Conservation (phyloP, 2,329 filamentous ascomycete genomes). For the Pseudocercospora vitis region DNA sequence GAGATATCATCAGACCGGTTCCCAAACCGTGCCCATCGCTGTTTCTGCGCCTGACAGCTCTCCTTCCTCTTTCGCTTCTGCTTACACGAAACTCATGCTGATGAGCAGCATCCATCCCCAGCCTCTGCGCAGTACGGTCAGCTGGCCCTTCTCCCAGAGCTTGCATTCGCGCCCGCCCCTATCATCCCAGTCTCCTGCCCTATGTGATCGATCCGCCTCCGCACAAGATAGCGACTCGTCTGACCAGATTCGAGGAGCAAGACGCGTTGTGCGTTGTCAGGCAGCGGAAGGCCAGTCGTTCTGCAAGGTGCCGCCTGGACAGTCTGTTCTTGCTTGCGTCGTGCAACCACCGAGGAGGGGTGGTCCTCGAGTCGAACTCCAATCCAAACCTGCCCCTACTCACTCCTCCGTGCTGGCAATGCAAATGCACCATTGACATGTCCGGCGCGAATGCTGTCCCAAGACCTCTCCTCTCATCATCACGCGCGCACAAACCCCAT, state of each 20-base stretch:
- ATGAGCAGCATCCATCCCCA: conserved; percentile 12
- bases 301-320: conserved; percentile 30
- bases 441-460: conserved; percentile 16
- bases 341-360: conserved; percentile 25
- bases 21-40: conserved; percentile 7
- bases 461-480: conserved; percentile 7
- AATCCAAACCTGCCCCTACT: conserved; percentile 20
- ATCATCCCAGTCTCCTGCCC: conserved; percentile 7
- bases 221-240: conserved; percentile 26
- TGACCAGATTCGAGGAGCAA: conserved; percentile 24
- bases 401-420: too few relatives aligned
- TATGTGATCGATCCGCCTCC: conserved; percentile 15
- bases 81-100: conserved; percentile 13
- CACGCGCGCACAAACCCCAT: conserved; percentile 12
- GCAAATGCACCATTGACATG: conserved; percentile 22
- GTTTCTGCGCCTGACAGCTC: conserved; percentile 9
- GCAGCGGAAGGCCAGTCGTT: conserved; percentile 10
- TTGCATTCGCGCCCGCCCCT: conserved; percentile 17
- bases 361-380: conserved; percentile 18
- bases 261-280: conserved; percentile 28
- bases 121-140: conserved; percentile 4
- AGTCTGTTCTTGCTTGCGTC: conserved; percentile 15
- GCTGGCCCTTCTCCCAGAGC: conserved; percentile 12
- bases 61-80: conserved; percentile 15
- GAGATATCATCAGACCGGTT: conserved; percentile 15